Evolutionary conservation across 75 land plant species (phyloP), one percentile per base, ranked within the genome.

Genomic region (Pinus taeda): DNA sequence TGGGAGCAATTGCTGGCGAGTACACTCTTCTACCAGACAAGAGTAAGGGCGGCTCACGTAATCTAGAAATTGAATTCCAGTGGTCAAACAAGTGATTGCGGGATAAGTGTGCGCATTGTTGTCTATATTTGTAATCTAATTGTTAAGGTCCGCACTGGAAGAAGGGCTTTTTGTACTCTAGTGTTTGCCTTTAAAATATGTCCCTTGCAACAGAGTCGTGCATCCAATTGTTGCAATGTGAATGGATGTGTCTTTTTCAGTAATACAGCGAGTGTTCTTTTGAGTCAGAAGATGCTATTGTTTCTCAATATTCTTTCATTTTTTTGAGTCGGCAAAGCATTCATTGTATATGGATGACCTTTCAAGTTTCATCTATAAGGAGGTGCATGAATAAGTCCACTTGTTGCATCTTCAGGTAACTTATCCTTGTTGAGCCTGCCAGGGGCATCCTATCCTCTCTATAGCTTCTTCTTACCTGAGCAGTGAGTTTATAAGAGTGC

Each of bases 1-100:
- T 93, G 8, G 99, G 99, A 76, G 85, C 96, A 21, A 88, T 95
- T 64, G 90, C 96, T 71, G 99, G 98, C 4, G 95, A 97, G 82
- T 97, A 97, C 67, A 86, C 93, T 4, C 87, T 97, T 55, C 77
- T 89, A 70, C 99, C 98, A 15, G 91, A 91, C 57, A 57, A 78
- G 37, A 97, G 91, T 83, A 92, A 94, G 59, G 92, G 91, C 76
- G 98, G 98, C 9, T 20, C 90, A n/a, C 86, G 99, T 71, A 93
- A 85, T 59, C 79, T 97, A 33, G 98, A 95, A 81, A 91, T 97
- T 70, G 99, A 97, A 75, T 97, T 97, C 82, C 93, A 93, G 59
- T 97, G 99, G 99, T 95, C 99, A 57, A 94, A 97, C 77, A 87
- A 88, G 75, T 89, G 76, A 87, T 61, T 6, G 11, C 55, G 36